phyloP scores from a whole-genome alignment of 2,329 filamentous ascomycete species.

The Tolypocladium capitatum region DNA sequence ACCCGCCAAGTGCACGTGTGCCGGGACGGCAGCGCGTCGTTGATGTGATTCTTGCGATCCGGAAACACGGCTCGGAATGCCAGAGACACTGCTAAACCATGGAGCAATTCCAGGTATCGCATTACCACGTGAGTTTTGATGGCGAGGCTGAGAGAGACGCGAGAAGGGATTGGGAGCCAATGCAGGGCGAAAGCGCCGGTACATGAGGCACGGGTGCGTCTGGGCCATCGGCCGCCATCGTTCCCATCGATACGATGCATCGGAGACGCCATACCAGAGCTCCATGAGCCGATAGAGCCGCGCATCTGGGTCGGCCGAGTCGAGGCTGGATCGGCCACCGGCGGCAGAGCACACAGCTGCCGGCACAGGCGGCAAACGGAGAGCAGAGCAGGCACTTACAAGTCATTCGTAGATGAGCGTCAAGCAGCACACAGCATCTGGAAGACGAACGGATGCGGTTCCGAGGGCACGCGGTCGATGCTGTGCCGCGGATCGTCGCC shows the following conservation, averaged over 20 bases:
- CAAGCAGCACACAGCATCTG: constrained; percentile 20
- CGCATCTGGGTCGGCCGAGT: constrained; percentile 14
- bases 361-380: constrained; percentile 14
- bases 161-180: constrained; percentile 29
- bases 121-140: constrained; percentile 28
- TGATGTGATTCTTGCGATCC: constrained; percentile 16
- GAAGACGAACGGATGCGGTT: constrained; percentile 10
- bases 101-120: constrained; percentile 28
- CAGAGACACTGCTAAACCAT: constrained; percentile 11
- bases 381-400: constrained; percentile 28
- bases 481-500: constrained; percentile 3
- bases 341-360: constrained; percentile 21
- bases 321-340: constrained; percentile 23
- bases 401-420: constrained; percentile 33
- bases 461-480: constrained; percentile 11
- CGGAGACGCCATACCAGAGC: constrained; percentile 11
- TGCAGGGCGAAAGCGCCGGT: constrained; percentile 8
- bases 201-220: constrained; percentile 14
- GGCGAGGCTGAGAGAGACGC: constrained; percentile 33
- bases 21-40: constrained; percentile 9
- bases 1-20: constrained; percentile 5
- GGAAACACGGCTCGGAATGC: constrained; percentile 7
- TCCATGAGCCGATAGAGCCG: constrained; percentile 20
- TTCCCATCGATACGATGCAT: constrained; percentile 20
- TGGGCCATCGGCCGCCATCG: constrained; percentile 18